Conservation (phyloP, 495 filamentous ascomycete genomes). For the Talaromyces adpressus region DNA sequence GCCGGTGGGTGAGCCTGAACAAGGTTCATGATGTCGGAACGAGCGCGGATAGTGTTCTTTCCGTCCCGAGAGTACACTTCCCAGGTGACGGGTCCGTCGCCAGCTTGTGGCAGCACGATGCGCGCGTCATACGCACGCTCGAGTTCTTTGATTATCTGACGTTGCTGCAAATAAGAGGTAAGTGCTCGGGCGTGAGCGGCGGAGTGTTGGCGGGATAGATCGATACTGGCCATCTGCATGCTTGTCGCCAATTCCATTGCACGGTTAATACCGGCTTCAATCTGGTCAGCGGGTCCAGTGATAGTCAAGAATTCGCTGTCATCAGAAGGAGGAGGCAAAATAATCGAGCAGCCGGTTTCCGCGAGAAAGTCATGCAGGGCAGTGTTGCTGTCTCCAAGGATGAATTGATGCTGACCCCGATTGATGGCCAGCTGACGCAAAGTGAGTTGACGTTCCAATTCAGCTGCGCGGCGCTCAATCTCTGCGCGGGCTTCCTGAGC, state of each 20-base stretch:
- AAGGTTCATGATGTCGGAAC: constrained; percentile 72
- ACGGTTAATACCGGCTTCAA: constrained; percentile 66
- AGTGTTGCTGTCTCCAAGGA: constrained; percentile 72
- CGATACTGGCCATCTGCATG: constrained; percentile 73
- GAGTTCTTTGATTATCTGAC: constrained; percentile 67
- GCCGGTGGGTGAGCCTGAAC: constrained; percentile 74
- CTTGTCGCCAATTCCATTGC: constrained; percentile 74
- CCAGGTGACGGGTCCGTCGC: constrained; percentile 63
- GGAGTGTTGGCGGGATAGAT: constrained; percentile 67
- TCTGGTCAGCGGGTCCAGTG: constrained; percentile 66
- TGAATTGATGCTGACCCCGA: constrained; percentile 79
- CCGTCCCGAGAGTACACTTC: constrained; percentile 77
- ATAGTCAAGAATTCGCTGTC: constrained; percentile 77
- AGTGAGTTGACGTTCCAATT: constrained; percentile 63
- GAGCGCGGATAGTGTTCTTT: constrained; percentile 74
- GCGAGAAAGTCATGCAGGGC: constrained; percentile 78
- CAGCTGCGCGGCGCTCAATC: constrained; percentile 67
- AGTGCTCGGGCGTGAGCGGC: constrained; percentile 82
- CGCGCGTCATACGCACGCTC: constrained; percentile 71
- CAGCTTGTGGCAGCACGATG: constrained; percentile 64
- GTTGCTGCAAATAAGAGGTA: constrained; percentile 73
- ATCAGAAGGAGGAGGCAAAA: constrained; percentile 63
- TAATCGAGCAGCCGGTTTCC: constrained; percentile 83
- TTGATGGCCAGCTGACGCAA: constrained; percentile 68
- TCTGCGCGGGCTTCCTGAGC: constrained; percentile 72